phyloP scores from a whole-genome alignment of 2,329 filamentous ascomycete species.

The Colletotrichum lini region DNA sequence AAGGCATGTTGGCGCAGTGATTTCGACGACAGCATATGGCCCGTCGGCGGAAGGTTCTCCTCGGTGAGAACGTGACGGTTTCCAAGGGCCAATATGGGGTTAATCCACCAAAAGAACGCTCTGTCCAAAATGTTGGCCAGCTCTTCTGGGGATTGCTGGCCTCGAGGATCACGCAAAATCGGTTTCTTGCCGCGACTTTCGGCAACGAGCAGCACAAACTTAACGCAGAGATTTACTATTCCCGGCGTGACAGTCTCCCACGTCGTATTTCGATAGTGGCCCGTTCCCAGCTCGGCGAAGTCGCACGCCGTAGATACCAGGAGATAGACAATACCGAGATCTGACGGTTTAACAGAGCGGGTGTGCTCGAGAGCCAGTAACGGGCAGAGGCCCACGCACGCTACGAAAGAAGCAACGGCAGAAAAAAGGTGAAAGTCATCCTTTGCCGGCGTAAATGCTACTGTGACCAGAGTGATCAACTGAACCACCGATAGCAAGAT shows the following conservation, averaged over 20 bases:
- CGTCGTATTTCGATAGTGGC: not conserved
- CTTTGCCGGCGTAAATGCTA: not conserved
- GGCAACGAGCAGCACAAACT: not conserved
- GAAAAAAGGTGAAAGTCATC: not conserved
- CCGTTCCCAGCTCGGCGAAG: not conserved
- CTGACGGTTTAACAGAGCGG: conserved; percentile 20
- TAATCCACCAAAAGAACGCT: conserved; percentile 33
- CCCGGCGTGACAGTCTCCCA: not conserved
- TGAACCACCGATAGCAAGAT: not conserved
- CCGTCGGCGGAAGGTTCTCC: conserved; percentile 2
- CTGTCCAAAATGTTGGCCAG: not conserved
- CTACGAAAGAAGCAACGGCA: not conserved
- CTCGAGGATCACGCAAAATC: not conserved
- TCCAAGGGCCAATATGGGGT: conserved; percentile 12
- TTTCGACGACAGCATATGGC: conserved; percentile 6
- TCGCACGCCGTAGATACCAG: conserved; percentile 2
- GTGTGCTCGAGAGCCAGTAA: conserved; percentile 18
- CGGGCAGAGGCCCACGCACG: conserved; percentile 9
- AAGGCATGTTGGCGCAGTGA: conserved; percentile 10
- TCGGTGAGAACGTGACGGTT: conserved; percentile 4
- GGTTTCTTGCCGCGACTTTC: conserved; percentile 12
- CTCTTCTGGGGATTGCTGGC: conserved; percentile 8
- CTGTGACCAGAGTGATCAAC: not conserved
- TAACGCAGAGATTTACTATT: not conserved
- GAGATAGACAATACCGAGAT: conserved; percentile 14